Percentiles rank a stretch among this genome's conserved stretches.
Conservation (phyloP, 1,139 yeast species). For the Sugiyamaella paludigena region DNA sequence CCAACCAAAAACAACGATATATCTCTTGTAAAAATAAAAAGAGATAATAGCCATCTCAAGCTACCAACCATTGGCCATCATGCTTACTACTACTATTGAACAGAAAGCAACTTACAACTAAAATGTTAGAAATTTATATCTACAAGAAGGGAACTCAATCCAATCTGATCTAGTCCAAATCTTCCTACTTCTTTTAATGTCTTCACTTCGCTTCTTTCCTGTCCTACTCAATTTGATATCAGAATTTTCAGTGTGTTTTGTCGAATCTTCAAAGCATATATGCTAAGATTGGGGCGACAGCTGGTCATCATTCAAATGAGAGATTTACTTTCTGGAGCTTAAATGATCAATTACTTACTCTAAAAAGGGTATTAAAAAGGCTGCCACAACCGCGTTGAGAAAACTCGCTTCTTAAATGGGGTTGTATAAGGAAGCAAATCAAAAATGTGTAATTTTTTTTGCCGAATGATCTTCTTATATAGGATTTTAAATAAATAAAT, state of each 20-base stretch:
- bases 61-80: background rate
- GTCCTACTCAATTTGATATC: slow-evolving; percentile 16
- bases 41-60: too few species aligned
- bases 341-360: too few species aligned
- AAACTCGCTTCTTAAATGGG: too few species aligned
- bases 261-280: slow-evolving; percentile 52
- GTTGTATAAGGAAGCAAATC: too few species aligned
- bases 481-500: too few species aligned
- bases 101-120: slow-evolving; percentile 7
- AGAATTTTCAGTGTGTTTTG: slow-evolving; percentile 26
- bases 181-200: background rate
- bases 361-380: too few species aligned
- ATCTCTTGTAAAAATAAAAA: too few species aligned
- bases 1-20: background rate
- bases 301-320: slow-evolving; percentile 43
- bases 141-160: background rate
- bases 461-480: too few species aligned
- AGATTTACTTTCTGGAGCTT: background rate
- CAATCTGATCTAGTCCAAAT: too few species aligned
- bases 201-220: background rate
- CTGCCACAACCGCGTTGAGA: too few species aligned
- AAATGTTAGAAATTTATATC: slow-evolving; percentile 10
- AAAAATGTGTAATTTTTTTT: too few species aligned
- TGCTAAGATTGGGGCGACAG: slow-evolving; percentile 64
- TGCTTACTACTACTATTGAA: background rate